Percentiles rank a stretch among this genome's conserved stretches.
phyloP scores from a whole-genome alignment of 192 early-diverging fungal genomes.

The Funneliformis mosseae region DNA sequence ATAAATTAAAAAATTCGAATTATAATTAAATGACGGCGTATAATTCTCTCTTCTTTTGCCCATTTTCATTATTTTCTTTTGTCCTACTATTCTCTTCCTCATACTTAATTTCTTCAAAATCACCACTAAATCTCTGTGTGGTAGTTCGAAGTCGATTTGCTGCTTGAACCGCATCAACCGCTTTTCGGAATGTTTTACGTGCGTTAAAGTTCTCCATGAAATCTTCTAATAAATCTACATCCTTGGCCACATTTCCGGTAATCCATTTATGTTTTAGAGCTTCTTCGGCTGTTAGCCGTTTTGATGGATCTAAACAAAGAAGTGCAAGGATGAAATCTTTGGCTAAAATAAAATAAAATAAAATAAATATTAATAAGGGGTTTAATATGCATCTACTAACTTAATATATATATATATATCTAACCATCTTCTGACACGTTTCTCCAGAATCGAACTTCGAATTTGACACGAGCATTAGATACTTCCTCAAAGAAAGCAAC shows the following conservation, averaged over 20 bases:
- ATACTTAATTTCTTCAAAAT: not conserved
- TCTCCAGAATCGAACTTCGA: constrained; percentile 75
- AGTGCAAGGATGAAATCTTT: constrained; percentile 77
- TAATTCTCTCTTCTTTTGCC: not conserved
- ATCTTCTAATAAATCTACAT: constrained; percentile 82
- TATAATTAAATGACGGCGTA: not conserved
- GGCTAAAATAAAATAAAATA: constrained; percentile 55
- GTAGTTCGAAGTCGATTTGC: not conserved
- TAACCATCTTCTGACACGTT: constrained; percentile 82
- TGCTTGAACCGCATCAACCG: constrained; percentile 53
- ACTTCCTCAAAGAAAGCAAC: constrained; percentile 60
- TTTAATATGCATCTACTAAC: not conserved
- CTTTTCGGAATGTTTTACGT: constrained; percentile 64
- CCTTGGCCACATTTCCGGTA: constrained; percentile 57
- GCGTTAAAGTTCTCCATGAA: constrained; percentile 80
- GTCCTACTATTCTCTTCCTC: not conserved
- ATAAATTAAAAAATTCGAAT: not conserved
- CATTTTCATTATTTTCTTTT: not conserved
- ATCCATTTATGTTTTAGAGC: constrained; percentile 89
- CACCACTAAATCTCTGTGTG: not conserved
- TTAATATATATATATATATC: constrained; percentile 37
- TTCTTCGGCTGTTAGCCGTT: constrained; percentile 77
- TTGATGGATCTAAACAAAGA: constrained; percentile 65
- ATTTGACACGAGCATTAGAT: constrained; percentile 65
- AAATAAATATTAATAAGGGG: not conserved